Conservation (phyloP, 148 eudicot genomes). For the Spergularia marina region DNA sequence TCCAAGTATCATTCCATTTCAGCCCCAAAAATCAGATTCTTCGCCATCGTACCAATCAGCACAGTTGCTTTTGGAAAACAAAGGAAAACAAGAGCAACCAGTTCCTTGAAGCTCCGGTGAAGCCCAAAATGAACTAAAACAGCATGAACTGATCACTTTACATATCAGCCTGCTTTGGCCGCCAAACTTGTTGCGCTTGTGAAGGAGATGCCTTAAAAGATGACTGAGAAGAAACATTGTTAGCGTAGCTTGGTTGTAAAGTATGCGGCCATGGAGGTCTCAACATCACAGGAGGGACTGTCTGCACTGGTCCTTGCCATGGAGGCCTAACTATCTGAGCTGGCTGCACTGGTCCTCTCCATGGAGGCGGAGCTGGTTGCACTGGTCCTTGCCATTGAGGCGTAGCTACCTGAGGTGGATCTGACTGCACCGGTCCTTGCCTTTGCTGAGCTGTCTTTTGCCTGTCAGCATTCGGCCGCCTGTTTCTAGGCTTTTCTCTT, state of each 20-base stretch:
- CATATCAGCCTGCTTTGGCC: conserved; percentile 36
- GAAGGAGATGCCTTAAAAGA: conserved; percentile 23
- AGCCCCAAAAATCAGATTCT: background rate
- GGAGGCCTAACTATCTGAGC: conserved; percentile 4
- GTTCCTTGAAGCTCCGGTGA: background rate
- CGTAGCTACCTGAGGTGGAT: background rate
- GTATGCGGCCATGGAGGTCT: conserved; percentile 15
- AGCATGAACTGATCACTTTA: background rate
- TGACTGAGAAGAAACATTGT: conserved; percentile 16
- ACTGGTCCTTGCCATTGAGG: no score
- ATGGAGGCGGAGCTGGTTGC: no score
- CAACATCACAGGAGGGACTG: no score
- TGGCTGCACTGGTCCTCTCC: conserved; percentile 20
- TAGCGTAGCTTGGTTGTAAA: conserved; percentile 2
- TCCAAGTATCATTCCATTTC: background rate
- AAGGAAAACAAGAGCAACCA: background rate
- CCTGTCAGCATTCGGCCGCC: conserved; percentile 8
- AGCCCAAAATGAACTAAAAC: background rate
- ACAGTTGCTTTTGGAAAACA: no score
- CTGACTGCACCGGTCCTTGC: conserved; percentile 17
- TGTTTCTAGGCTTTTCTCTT: conserved; percentile 5
- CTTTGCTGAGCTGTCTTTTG: conserved; percentile 16
- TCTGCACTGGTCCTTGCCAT: conserved; percentile 1
- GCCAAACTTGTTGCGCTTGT: conserved; percentile 36
- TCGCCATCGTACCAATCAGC: background rate